Conservation (phyloP, 2,329 filamentous ascomycete species). For the Colletotrichum sp. region DNA sequence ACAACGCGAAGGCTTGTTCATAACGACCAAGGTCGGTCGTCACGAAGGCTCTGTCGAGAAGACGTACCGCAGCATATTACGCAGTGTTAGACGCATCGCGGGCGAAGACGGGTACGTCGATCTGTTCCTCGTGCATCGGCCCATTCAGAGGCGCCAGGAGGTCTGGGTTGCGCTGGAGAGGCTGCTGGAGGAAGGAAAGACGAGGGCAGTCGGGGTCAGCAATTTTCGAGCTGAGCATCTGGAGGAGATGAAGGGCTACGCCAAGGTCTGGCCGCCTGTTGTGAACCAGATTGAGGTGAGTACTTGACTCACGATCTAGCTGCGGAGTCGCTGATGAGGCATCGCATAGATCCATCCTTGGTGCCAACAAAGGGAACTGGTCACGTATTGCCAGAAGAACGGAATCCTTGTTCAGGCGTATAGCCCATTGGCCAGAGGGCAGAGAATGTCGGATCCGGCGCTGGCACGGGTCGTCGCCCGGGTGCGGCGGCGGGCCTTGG, state of each 20-base stretch:
- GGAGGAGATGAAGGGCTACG: conserved; percentile 70
- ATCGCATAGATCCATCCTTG: conserved; percentile 72
- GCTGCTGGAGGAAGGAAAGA: conserved; percentile 62
- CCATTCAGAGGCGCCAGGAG: conserved; percentile 60
- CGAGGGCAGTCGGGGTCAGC: conserved; percentile 73
- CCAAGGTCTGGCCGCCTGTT: conserved; percentile 71
- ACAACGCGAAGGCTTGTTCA: conserved; percentile 61
- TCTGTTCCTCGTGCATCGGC: conserved; percentile 72
- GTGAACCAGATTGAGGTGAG: conserved; percentile 77
- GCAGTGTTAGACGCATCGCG: conserved; percentile 67
- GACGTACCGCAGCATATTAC: conserved; percentile 62
- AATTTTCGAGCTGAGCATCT: conserved; percentile 74
- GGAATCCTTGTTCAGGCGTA: conserved; percentile 63
- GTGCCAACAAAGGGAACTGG: conserved; percentile 58
- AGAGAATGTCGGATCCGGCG: conserved; percentile 54
- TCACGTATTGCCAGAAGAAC: conserved; percentile 73
- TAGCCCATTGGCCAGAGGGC: conserved; percentile 39
- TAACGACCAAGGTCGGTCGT: conserved; percentile 73
- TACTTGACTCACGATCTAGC: not conserved
- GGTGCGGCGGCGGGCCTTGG: not conserved
- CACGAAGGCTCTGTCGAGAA: conserved; percentile 58
- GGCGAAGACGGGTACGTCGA: conserved; percentile 68
- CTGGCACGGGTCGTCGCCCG: conserved; percentile 35
- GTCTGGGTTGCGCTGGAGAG: conserved; percentile 72
- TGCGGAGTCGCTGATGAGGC: conserved; percentile 23